Conservation (phyloP, 345 rosid species). For the Alliaria petiolata region DNA sequence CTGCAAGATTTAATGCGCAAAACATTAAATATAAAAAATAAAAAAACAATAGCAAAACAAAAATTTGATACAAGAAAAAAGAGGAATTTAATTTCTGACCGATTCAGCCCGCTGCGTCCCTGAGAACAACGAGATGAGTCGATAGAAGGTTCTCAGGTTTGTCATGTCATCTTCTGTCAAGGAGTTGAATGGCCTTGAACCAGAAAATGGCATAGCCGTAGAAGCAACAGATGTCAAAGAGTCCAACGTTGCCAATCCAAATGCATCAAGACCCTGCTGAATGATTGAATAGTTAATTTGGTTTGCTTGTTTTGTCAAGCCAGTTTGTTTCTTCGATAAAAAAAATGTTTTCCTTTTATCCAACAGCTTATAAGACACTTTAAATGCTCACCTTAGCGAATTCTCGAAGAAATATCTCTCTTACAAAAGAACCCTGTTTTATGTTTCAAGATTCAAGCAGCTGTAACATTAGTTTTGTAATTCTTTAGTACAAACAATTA, state of each 20-base stretch:
- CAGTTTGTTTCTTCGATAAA: not conserved
- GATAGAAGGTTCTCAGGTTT: slow-evolving; percentile 72
- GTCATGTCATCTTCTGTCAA: slow-evolving; percentile 71
- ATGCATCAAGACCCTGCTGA: slow-evolving; percentile 85
- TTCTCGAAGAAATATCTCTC: slow-evolving; percentile 83
- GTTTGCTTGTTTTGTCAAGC: not conserved
- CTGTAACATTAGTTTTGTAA: not conserved
- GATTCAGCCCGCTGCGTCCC: slow-evolving; percentile 40
- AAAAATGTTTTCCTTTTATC: not conserved
- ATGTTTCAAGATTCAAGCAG: not conserved
- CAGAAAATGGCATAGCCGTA: slow-evolving; percentile 44
- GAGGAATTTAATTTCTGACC: slow-evolving; percentile 36
- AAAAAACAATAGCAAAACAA: not conserved
- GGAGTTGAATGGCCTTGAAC: slow-evolving; percentile 37
- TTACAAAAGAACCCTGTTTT: slow-evolving; percentile 75
- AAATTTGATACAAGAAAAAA: not conserved
- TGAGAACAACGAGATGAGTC: slow-evolving; percentile 58
- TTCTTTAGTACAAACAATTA: not conserved
- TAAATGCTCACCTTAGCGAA: slow-evolving; percentile 64
- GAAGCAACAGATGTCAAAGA: slow-evolving; percentile 51
- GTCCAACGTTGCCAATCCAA: slow-evolving; percentile 73
- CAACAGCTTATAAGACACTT: not conserved
- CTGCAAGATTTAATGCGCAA: slow-evolving; percentile 32
- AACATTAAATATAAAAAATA: not conserved
- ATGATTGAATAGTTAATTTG: not conserved